Evolutionary conservation across 805 yeast species (phyloP).

Genomic region (Teunomyces stri): DNA sequence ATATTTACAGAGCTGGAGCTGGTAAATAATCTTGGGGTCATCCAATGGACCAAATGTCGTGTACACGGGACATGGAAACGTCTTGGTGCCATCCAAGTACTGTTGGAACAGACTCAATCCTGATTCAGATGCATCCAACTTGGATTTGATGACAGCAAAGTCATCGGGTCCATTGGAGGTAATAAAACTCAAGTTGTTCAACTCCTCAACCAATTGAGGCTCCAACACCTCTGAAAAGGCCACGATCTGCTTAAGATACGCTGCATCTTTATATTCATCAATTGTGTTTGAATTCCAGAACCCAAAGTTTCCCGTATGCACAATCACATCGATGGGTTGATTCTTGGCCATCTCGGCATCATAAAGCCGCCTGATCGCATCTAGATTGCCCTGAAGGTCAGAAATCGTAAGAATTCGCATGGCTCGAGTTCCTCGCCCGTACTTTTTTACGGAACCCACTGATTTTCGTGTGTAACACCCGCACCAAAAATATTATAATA

Average conservation of each 20-base stretch:
- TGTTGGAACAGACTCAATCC: conserved; percentile 17
- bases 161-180: conserved; percentile 5
- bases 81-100: conserved; percentile 34
- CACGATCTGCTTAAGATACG: conserved; percentile 59
- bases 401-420: conserved; percentile 21
- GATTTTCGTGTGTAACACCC: neutral
- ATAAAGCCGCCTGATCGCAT: conserved; percentile 14
- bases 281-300: conserved; percentile 63
- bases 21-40: conserved; percentile 64
- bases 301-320: conserved; percentile 41
- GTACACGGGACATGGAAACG: conserved; percentile 62
- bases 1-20: conserved; percentile 55
- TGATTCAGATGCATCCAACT: conserved; percentile 4
- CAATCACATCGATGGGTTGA: conserved; percentile 17
- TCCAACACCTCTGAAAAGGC: conserved; percentile 62
- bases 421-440: too few species aligned
- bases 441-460: neutral
- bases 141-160: conserved; percentile 5
- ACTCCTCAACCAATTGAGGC: conserved; percentile 45
- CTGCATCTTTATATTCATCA: conserved; percentile 49
- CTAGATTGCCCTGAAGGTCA: conserved; percentile 30
- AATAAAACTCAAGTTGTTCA: conserved; percentile 39
- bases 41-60: conserved; percentile 77
- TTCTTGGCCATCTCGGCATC: conserved; percentile 8
- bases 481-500: too few species aligned